Evolutionary conservation across 2,329 filamentous ascomycete species (phyloP), one percentile per base, ranked within the genome.

Genomic region (Metarhizium brunneum): DNA sequence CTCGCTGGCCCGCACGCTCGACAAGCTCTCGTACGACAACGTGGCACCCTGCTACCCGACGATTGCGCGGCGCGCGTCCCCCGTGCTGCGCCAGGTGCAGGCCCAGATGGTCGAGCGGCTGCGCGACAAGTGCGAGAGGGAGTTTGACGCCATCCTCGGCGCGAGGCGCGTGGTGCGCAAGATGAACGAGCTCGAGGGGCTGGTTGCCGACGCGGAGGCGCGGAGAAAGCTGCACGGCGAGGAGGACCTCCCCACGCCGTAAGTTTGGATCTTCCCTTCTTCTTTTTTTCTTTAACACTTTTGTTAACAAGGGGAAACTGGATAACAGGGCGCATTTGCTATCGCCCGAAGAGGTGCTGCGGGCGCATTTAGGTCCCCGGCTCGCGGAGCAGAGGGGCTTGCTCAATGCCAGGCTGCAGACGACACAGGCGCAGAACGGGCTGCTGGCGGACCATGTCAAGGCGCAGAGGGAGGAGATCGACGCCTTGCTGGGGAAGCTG

Each of bases 1-100:
- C 56, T 76, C 76, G 32, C 75, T 85, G 29, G 61, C 68, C 49
- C 76, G 76, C 61, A 84, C 83, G 2, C 74, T 86, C 36, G 71
- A 67, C 60, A 78, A 80, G 64, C 73, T 85, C 54, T 75, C 71
- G 59, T 82, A 76, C 71, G 73, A 78, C 51, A 82, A 81, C 65
- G 79, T 86, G 61, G 77, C 77, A 2, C 72, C 77, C 2, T 86
- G 83, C 69, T 86, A 83, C 66, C 83, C 83, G 47, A 82, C 78
- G 20, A 73, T 85, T n/a, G 76, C 80, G 18, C 65, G 68, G 43
- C 70, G 73, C 58, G 76, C 80, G 20, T 78, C 79, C 29, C 70
- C 68, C 7, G 74, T 78, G 42, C 71, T 86, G 62, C 72, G 71
- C 59, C 74, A 76, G 60, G 76, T 85, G 45, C 82, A 84, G 71